Conservation (phyloP, 257 asterid species). For the Haberlea rhodopensis region DNA sequence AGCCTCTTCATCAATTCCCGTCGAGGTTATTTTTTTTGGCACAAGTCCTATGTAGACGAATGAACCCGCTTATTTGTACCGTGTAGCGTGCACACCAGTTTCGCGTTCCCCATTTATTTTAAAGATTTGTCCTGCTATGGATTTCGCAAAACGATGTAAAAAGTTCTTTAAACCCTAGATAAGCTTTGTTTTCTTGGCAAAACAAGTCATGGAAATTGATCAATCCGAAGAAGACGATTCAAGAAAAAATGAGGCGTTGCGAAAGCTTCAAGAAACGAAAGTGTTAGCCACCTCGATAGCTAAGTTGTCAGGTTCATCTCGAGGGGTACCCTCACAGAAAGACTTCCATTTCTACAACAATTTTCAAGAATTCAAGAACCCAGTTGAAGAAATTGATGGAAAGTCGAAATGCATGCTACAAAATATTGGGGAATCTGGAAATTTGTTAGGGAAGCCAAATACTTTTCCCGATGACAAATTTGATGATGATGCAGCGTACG, state of each 20-base stretch:
- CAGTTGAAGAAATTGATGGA: constrained; percentile 46
- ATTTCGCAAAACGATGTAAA: too few relatives aligned
- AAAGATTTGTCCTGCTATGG: too few relatives aligned
- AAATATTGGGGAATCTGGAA: constrained; percentile 51
- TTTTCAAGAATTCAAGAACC: constrained; percentile 67
- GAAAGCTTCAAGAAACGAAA: constrained; percentile 43
- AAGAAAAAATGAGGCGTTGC: constrained; percentile 37
- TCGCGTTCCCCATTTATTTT: too few relatives aligned
- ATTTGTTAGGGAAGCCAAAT: constrained; percentile 49
- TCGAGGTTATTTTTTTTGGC: too few relatives aligned
- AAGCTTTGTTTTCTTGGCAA: too few relatives aligned
- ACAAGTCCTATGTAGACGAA: too few relatives aligned
- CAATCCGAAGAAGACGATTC: constrained; percentile 46
- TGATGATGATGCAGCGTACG: constrained; percentile 65
- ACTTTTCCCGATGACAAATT: constrained; percentile 54
- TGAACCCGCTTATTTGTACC: too few relatives aligned
- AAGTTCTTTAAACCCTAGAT: neutral
- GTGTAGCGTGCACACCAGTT: too few relatives aligned
- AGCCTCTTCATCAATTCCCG: too few relatives aligned
- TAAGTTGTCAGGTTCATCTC: constrained; percentile 81
- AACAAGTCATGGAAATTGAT: constrained; percentile 58
- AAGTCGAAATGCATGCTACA: constrained; percentile 49
- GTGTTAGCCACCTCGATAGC: constrained; percentile 52
- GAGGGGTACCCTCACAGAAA: constrained; percentile 59
- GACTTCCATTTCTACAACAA: constrained; percentile 90